Conservation (phyloP, 208 protist species). For the Blastocrithidia nonstop region DNA sequence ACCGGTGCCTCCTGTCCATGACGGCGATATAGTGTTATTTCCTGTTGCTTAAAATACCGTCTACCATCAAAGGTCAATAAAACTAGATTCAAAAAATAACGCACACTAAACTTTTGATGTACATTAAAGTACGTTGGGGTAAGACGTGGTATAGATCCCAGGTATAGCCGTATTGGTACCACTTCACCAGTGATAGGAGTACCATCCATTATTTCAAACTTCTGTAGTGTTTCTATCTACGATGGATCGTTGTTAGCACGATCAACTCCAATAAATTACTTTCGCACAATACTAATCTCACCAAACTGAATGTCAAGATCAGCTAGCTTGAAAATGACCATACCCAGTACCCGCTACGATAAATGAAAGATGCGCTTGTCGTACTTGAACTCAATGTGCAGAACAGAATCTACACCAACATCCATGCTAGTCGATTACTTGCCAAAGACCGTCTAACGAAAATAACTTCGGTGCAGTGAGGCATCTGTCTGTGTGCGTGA, state of each 20-base stretch:
- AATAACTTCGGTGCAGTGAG: slow-evolving; percentile 42
- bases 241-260: slow-evolving; percentile 7
- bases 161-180: slow-evolving; percentile 78
- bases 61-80: slow-evolving; percentile 62
- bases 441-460: slow-evolving; percentile 58
- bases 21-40: slow-evolving; percentile 67
- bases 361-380: slow-evolving; percentile 70
- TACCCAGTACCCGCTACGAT: slow-evolving; percentile 54
- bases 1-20: slow-evolving; percentile 51
- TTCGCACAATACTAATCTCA: slow-evolving; percentile 63
- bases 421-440: slow-evolving; percentile 57
- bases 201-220: slow-evolving; percentile 87
- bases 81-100: slow-evolving; percentile 80
- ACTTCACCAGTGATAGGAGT: slow-evolving; percentile 79
- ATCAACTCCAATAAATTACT: slow-evolving; percentile 31
- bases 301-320: slow-evolving; percentile 60
- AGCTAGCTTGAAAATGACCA: slow-evolving; percentile 63
- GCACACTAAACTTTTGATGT: slow-evolving; percentile 37
- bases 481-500: slow-evolving; percentile 20
- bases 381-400: slow-evolving; percentile 88
- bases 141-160: slow-evolving; percentile 57
- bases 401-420: slow-evolving; percentile 66
- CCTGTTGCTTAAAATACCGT: slow-evolving; percentile 84
- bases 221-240: slow-evolving; percentile 70
- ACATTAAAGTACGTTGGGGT: slow-evolving; percentile 61